Percentiles rank a stretch among this genome's conserved stretches.
phyloP scores from a whole-genome alignment of 2,329 filamentous ascomycete genomes.

The Aspergillus neoniger region DNA sequence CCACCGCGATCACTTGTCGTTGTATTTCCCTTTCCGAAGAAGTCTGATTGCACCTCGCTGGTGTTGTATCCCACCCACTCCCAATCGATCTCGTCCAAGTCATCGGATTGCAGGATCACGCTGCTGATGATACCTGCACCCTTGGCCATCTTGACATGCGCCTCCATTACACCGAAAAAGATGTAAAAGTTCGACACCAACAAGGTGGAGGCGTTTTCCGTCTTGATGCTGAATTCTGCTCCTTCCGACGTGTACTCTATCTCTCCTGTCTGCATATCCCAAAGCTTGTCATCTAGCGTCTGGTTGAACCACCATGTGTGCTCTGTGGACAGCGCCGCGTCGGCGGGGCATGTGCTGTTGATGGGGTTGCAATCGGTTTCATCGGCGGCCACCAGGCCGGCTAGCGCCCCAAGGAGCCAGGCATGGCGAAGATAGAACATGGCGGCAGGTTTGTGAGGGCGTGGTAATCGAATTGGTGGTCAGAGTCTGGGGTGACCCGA shows the following conservation, averaged over 20 bases:
- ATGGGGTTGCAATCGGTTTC: constrained; percentile 1
- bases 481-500: not conserved
- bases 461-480: too few relatives aligned
- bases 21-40: not conserved
- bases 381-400: not conserved
- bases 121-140: not conserved
- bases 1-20: not conserved
- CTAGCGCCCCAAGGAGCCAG: not conserved
- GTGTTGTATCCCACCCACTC: not conserved
- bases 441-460: not conserved
- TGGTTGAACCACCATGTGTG: constrained; percentile 3
- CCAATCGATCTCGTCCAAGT: not conserved
- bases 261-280: not conserved
- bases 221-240: not conserved
- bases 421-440: not conserved
- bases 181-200: constrained; percentile 1
- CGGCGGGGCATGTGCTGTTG: constrained; percentile 1
- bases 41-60: not conserved
- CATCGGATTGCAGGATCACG: not conserved
- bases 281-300: not conserved
- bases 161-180: not conserved
- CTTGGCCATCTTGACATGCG: not conserved
- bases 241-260: not conserved
- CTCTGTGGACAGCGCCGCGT: not conserved
- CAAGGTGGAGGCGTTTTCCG: not conserved